These are phyloP conservation scores for Diaporthe citriasiana DNA, from an alignment of 2,329 filamentous ascomycete genomes.

Conservation along the genomic window DNA sequence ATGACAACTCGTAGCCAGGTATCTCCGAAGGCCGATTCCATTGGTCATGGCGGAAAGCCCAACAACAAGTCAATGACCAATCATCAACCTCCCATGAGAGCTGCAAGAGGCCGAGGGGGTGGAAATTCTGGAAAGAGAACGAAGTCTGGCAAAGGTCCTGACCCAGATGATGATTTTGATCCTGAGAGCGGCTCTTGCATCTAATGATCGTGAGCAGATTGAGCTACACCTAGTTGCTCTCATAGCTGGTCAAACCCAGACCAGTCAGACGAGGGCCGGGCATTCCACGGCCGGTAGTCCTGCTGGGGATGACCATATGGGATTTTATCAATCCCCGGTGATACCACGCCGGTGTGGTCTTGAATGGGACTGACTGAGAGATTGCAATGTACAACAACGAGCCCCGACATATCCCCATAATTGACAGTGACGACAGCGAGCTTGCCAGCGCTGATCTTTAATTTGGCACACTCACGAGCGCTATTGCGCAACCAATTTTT, in stretches of 20 bases:
- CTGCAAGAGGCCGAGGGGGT: background rate
- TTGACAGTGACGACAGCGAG: background rate
- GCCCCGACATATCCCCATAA: no score
- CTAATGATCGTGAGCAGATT: background rate
- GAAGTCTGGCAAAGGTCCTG: background rate
- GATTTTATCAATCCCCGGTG: background rate
- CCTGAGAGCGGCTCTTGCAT: background rate
- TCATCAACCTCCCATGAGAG: background rate
- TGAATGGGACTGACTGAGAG: accelerated
- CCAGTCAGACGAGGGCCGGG: no score
- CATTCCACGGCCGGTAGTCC: no score
- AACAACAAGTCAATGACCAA: background rate
- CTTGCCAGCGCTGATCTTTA: background rate
- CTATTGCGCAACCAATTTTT: background rate
- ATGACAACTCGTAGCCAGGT: background rate
- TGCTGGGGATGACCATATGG: no score
- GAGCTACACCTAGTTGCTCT: background rate
- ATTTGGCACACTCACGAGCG: background rate
- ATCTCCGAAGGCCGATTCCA: accelerated
- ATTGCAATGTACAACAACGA: background rate
- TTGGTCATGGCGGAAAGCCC: background rate
- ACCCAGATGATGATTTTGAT: background rate
- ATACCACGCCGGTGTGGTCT: background rate
- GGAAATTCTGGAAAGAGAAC: background rate
- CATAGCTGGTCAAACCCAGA: background rate